Base-by-base conservation (phyloP, 345 rosid species). In the Alliaria petiolata region DNA sequence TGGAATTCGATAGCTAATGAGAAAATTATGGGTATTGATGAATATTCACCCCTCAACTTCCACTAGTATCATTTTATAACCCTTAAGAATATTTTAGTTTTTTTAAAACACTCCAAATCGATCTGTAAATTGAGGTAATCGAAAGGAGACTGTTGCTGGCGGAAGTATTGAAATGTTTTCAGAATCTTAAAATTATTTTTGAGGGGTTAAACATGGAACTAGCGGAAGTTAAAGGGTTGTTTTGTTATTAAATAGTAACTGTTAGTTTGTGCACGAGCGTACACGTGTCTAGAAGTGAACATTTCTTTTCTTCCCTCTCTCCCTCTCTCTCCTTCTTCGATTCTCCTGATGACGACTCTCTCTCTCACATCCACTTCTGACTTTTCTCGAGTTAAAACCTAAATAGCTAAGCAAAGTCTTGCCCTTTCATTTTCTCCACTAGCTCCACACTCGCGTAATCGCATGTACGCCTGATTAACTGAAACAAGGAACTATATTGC, bases 271-370 rank as follows among this genome's bases (percentile, higher is more conserved):
- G 50, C 22, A 71, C 2, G 28, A 70, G 33, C 44, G 22, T 4
- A 62, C 76, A 62, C 76, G 76, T 62, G 76, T 63, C 31, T 22
- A 15, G 38, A 62, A 53, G 39, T 33, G 36, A 54, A 72, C 70
- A 34, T 17, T 30, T 19, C 52, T 19, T 26, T 3, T 6, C 10
- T 14, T 25, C 55, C 4, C 14, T 8, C 69, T 10, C 45, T 34
- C 35, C 49, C 13, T n/a, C n/a, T n/a, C n/a, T n/a, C n/a, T 42
- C 6, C 15, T 68, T 43, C 13, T 5, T 57, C 75, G n/a, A n/a
- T n/a, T 50, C 72, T 68, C 54, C 64, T 69, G 73, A n/a, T n/a
- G 65, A 57, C 59, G 12, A 70, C 7, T 69, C 57, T 34, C 46
- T 45, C 44, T 58, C 57, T 34, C 57, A 34, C 49, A 45, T 26